Evolutionary conservation across 805 yeast species (phyloP).

Genomic region (Candida maesae): DNA sequence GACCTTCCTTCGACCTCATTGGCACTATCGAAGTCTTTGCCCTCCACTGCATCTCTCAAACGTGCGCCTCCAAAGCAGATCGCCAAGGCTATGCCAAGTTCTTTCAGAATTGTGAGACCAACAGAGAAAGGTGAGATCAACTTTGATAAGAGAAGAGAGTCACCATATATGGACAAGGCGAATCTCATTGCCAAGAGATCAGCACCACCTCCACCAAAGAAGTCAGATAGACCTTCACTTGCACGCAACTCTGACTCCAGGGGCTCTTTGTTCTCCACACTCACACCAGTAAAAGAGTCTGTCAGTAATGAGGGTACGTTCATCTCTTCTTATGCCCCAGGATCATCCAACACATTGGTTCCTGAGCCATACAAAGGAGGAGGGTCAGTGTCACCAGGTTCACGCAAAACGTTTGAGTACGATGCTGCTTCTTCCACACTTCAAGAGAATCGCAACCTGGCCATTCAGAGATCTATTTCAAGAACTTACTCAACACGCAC

Average conservation of each 20-base stretch:
- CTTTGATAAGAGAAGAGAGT: slow-evolving; percentile 71
- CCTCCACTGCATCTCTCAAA: slow-evolving; percentile 4
- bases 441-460: slow-evolving; percentile 1
- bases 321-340: slow-evolving; percentile 39
- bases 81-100: slow-evolving; percentile 27
- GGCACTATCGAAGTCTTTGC: not conserved
- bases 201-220: slow-evolving; percentile 65
- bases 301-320: slow-evolving; percentile 24
- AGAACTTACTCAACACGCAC: slow-evolving; percentile 13
- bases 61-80: slow-evolving; percentile 11
- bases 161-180: slow-evolving; percentile 59
- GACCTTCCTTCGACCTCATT: not conserved
- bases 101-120: slow-evolving; percentile 65
- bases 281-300: slow-evolving; percentile 25
- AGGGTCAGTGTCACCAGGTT: slow-evolving; percentile 22
- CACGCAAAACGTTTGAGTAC: slow-evolving; percentile 20
- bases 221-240: slow-evolving; percentile 10
- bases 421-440: not conserved
- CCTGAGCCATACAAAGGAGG: slow-evolving; percentile 38
- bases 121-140: slow-evolving; percentile 70
- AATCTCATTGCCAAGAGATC: slow-evolving; percentile 64
- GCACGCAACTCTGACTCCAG: slow-evolving; percentile 7
- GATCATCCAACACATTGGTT: slow-evolving; percentile 37
- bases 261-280: slow-evolving; percentile 3
- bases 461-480: slow-evolving; percentile 5